phyloP scores from a whole-genome alignment of 768 basidiomycete species.

The Phlebiopsis flavidoalba region DNA sequence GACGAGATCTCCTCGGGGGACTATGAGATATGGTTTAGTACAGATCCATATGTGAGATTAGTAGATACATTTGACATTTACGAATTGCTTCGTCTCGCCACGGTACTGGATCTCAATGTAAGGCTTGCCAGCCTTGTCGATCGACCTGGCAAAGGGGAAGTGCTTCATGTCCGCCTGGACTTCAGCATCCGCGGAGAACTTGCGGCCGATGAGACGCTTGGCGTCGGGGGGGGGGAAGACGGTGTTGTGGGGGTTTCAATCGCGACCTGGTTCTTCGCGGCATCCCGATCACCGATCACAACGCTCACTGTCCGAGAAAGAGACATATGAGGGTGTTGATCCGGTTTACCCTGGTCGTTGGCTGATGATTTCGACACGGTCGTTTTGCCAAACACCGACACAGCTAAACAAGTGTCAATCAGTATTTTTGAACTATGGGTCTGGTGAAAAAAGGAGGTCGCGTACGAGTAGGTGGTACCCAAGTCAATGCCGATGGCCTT shows the following conservation, averaged over 20 bases:
- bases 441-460: conserved; percentile 17
- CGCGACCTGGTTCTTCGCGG: conserved; percentile 97
- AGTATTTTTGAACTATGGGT: conserved; percentile 7
- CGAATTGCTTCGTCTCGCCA: conserved; percentile 91
- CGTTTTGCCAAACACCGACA: conserved; percentile 99
- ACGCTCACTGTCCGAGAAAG: conserved; percentile 93
- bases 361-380: conserved; percentile 98
- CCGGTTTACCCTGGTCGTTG: conserved; percentile 91
- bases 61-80: conserved; percentile 38
- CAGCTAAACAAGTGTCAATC: conserved; percentile 48
- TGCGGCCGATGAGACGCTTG: conserved; percentile 95
- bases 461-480: conserved; percentile 90
- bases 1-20: conserved; percentile 97
- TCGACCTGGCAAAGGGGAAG: conserved; percentile 87
- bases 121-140: conserved; percentile 85
- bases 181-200: conserved; percentile 71
- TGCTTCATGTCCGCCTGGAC: conserved; percentile 83
- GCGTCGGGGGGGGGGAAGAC: conserved; percentile 99
- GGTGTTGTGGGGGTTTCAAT: conserved; percentile 97
- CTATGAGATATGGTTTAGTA: conserved; percentile 34
- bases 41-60: not conserved
- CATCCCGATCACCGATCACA: conserved; percentile 99
- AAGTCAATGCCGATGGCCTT: conserved; percentile 91
- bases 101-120: conserved; percentile 89
- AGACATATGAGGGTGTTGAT: conserved; percentile 95